Conservation (phyloP, 768 basidiomycete species). For the Calocybe cyanea region DNA sequence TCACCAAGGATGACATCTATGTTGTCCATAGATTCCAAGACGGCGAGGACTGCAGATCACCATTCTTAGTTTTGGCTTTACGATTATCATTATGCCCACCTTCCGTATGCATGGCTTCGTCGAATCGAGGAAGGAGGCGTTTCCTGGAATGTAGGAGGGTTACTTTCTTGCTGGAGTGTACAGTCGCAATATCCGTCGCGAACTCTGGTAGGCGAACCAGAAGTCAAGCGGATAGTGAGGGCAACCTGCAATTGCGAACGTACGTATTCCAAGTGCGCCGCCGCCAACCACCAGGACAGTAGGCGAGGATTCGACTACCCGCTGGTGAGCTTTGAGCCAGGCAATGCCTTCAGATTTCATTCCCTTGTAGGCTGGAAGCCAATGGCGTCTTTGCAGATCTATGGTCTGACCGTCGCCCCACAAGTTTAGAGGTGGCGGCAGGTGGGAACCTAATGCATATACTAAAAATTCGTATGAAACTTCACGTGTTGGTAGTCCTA, state of each 20-base stretch:
- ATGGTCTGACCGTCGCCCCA: constrained; percentile 34
- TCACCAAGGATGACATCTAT: constrained; percentile 52
- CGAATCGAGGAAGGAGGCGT: constrained; percentile 52
- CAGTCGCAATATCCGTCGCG: constrained; percentile 55
- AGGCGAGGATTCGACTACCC: constrained; percentile 38
- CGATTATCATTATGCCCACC: constrained; percentile 25
- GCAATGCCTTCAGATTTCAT: constrained; percentile 44
- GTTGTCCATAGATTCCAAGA: constrained; percentile 34
- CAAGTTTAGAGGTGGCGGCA: constrained; percentile 51
- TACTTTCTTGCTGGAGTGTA: constrained; percentile 48
- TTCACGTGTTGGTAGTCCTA: constrained; percentile 29
- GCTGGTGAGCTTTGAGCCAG: constrained; percentile 51
- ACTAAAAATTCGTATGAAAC: constrained; percentile 55
- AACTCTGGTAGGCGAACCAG: constrained; percentile 43
- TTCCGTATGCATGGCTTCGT: constrained; percentile 48
- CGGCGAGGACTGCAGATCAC: constrained; percentile 26
- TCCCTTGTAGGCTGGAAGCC: constrained; percentile 30
- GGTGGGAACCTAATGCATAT: constrained; percentile 57
- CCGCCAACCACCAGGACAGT: constrained; percentile 67
- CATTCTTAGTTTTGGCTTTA: background rate
- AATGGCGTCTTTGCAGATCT: constrained; percentile 3
- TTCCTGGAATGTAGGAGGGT: constrained; percentile 59
- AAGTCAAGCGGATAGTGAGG: too few relatives aligned
- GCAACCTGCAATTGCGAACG: constrained; percentile 27
- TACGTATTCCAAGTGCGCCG: constrained; percentile 71